Percentiles rank a stretch among this genome's conserved stretches.
Evolutionary conservation across 1,284 basidiomycete species (phyloP).

Genomic region (Ceratobasidium sp.): DNA sequence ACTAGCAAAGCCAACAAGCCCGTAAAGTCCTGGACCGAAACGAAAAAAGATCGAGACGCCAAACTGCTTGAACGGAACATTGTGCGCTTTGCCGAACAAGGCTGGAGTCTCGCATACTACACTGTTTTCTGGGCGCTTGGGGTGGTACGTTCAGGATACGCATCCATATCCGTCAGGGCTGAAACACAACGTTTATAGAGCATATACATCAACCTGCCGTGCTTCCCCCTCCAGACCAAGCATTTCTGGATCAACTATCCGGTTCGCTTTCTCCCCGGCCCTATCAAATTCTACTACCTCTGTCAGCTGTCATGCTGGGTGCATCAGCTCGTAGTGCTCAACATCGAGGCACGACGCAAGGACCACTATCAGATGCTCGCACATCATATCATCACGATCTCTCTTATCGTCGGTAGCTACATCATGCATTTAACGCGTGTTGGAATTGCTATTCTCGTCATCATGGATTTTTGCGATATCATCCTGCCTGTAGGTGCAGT

Average conservation of each 20-base stretch:
- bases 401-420: slow-evolving; percentile 83
- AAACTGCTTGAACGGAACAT: slow-evolving; percentile 69
- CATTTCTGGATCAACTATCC: slow-evolving; percentile 88
- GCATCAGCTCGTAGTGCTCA: slow-evolving; percentile 91
- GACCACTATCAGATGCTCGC: slow-evolving; percentile 97
- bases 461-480: slow-evolving; percentile 96
- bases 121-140: slow-evolving; percentile 78
- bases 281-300: slow-evolving; percentile 93
- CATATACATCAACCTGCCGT: slow-evolving; percentile 79
- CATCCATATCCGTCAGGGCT: not conserved
- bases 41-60: slow-evolving; percentile 50
- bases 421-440: slow-evolving; percentile 86
- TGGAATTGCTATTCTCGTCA: slow-evolving; percentile 86
- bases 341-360: slow-evolving; percentile 91
- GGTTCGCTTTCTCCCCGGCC: slow-evolving; percentile 76
- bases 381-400: slow-evolving; percentile 92
- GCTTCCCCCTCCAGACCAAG: slow-evolving; percentile 70
- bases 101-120: slow-evolving; percentile 90
- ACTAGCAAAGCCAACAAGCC: not conserved
- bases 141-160: slow-evolving; percentile 69
- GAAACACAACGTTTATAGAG: slow-evolving; percentile 63
- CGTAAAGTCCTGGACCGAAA: slow-evolving; percentile 26
- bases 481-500: slow-evolving; percentile 79
- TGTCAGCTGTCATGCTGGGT: slow-evolving; percentile 92
- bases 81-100: slow-evolving; percentile 92